A percentile compares a stretch with the other conserved stretches of the same genome.
Conservation (phyloP, 768 basidiomycete species). For the Leccinum olivaceopallidum region DNA sequence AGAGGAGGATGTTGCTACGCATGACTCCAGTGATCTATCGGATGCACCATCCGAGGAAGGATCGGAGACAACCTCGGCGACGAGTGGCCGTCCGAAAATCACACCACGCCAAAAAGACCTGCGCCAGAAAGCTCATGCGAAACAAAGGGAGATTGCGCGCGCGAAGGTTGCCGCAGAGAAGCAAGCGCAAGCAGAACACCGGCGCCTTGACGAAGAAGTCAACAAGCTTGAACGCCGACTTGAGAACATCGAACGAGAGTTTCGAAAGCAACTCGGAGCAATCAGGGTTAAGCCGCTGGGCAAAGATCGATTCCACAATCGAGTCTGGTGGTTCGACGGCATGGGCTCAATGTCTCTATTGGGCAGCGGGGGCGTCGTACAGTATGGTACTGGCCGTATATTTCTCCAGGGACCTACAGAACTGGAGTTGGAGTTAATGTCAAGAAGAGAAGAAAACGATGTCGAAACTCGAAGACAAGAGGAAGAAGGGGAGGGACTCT, state of each 20-base stretch:
- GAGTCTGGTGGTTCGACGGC: slow-evolving; percentile 99
- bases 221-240: slow-evolving; percentile 78
- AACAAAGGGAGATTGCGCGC: slow-evolving; percentile 78
- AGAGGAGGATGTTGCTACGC: slow-evolving; percentile 58
- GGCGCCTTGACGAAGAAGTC: slow-evolving; percentile 85
- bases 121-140: slow-evolving; percentile 60
- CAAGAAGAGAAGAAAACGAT: slow-evolving; percentile 51
- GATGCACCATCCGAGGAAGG: slow-evolving; percentile 65
- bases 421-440: slow-evolving; percentile 73
- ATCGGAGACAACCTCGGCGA: slow-evolving; percentile 57
- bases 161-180: slow-evolving; percentile 78
- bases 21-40: slow-evolving; percentile 72
- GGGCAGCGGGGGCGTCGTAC: slow-evolving; percentile 72
- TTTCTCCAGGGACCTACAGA: slow-evolving; percentile 93
- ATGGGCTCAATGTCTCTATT: slow-evolving; percentile 83
- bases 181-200: slow-evolving; percentile 80
- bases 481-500: slow-evolving; percentile 80
- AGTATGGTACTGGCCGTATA: slow-evolving; percentile 87
- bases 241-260: slow-evolving; percentile 90
- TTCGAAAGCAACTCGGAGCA: slow-evolving; percentile 83
- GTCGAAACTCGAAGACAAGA: slow-evolving; percentile 61
- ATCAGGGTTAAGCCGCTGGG: slow-evolving; percentile 89
- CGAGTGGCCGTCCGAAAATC: slow-evolving; percentile 41
- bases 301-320: slow-evolving; percentile 90
- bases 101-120: slow-evolving; percentile 52